Conservation (phyloP, 805 yeast species). For the Sugiyamaella boreocaroliniensis region DNA sequence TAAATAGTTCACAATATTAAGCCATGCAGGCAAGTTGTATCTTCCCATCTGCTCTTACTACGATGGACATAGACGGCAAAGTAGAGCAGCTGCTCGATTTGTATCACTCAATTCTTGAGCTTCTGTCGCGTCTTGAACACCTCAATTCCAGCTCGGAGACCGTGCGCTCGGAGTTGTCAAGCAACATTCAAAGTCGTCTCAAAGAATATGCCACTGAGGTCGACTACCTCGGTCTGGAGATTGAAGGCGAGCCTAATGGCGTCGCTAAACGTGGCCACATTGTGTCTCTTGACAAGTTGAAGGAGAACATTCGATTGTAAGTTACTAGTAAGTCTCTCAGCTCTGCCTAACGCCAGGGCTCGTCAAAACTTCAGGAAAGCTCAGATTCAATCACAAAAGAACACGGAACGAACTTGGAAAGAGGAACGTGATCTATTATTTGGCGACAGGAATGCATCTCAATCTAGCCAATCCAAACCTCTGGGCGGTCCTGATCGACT, state of each 20-base stretch:
- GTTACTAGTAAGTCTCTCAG: background rate
- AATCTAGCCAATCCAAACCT: background rate
- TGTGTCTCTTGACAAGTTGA: constrained; percentile 17
- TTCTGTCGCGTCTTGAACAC: constrained; percentile 11
- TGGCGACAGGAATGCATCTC: constrained; percentile 5
- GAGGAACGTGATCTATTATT: constrained; percentile 18
- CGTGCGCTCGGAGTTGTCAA: constrained; percentile 17
- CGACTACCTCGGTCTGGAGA: constrained; percentile 7
- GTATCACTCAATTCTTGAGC: constrained; percentile 15
- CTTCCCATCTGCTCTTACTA: background rate
- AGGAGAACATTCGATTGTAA: constrained; percentile 14
- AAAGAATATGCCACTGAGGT: constrained; percentile 14
- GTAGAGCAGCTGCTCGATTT: constrained; percentile 9
- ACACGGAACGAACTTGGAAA: constrained; percentile 13
- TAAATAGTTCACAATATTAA: background rate
- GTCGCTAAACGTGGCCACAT: constrained; percentile 3
- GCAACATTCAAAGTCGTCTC: constrained; percentile 14
- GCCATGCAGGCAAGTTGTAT: background rate
- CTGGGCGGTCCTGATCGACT: constrained; percentile 19
- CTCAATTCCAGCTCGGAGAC: constrained; percentile 7
- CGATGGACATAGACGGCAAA: constrained; percentile 1
- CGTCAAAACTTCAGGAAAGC: constrained; percentile 17
- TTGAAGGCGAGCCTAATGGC: constrained; percentile 8
- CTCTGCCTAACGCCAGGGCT: constrained; percentile 1
- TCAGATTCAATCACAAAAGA: constrained; percentile 21